Evolutionary conservation across 352 stramenopile species (phyloP).

Genomic region (Phytopythium sindhum): DNA sequence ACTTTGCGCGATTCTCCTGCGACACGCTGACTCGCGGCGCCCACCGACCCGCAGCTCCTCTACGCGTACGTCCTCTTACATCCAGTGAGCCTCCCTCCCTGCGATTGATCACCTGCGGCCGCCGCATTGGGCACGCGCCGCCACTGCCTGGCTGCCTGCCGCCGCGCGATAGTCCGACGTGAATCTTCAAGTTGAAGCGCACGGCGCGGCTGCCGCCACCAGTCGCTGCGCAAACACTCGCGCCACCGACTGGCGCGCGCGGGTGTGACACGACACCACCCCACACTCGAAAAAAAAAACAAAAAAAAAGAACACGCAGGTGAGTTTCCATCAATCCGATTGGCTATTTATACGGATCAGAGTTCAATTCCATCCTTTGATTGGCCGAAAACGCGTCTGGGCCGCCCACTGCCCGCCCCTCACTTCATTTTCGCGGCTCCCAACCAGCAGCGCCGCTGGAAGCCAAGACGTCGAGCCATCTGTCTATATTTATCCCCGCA

Average conservation of each 20-base stretch:
- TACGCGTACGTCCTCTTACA: too few relatives aligned
- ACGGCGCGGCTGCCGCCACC: neutral
- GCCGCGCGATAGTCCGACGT: neutral
- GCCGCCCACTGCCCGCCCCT: neutral
- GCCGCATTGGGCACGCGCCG: too few relatives aligned
- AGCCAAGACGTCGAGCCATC: too few relatives aligned
- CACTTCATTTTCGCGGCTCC: neutral
- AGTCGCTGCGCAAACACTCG: neutral
- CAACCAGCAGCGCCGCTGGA: neutral
- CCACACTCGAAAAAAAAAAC: neutral
- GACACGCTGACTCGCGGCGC: too few relatives aligned
- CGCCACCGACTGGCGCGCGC: neutral
- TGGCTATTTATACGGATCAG: conserved; percentile 5
- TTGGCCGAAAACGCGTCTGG: neutral
- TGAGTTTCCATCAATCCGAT: neutral
- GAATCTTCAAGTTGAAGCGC: conserved; percentile 8
- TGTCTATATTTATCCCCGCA: conserved; percentile 1
- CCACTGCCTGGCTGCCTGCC: too few relatives aligned
- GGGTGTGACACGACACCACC: neutral
- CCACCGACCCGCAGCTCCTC: too few relatives aligned
- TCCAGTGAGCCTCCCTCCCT: too few relatives aligned
- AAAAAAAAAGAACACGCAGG: neutral
- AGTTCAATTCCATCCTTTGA: neutral
- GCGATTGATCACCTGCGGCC: too few relatives aligned
- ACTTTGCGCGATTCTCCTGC: too few relatives aligned